A percentile compares a stretch with the other conserved stretches of the same genome.
Evolutionary conservation across 805 yeast genomes (phyloP).

Genomic region (Wickerhamomyces ciferrii): DNA sequence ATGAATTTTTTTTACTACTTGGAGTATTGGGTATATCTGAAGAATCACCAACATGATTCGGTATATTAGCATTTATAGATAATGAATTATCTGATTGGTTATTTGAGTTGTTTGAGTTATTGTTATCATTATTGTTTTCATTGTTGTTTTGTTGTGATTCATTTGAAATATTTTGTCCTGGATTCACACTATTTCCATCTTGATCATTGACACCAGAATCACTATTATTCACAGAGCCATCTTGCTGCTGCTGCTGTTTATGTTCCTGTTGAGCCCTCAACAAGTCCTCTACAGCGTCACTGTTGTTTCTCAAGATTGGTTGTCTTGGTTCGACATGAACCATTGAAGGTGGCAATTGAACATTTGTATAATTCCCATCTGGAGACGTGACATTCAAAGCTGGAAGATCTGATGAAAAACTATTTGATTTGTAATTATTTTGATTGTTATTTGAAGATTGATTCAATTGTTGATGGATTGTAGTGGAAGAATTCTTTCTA

Average conservation of each 20-base stretch:
- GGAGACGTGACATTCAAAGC: slow-evolving; percentile 18
- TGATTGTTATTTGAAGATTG: slow-evolving; percentile 4
- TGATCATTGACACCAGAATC: neutral
- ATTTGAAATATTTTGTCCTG: neutral
- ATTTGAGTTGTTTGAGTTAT: slow-evolving; percentile 2
- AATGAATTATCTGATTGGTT: slow-evolving; percentile 1
- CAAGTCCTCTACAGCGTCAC: slow-evolving; percentile 19
- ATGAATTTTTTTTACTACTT: slow-evolving; percentile 16
- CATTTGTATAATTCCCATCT: slow-evolving; percentile 22
- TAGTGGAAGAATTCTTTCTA: slow-evolving; percentile 18
- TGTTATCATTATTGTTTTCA: slow-evolving; percentile 2
- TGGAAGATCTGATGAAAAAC: slow-evolving; percentile 11
- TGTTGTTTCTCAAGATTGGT: slow-evolving; percentile 58
- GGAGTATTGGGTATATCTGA: slow-evolving; percentile 23
- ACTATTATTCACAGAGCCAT: neutral
- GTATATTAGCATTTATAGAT: slow-evolving; percentile 2
- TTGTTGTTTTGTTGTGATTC: neutral
- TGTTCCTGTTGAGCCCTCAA: slow-evolving; percentile 4
- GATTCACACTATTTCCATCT: neutral
- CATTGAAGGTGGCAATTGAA: slow-evolving; percentile 63
- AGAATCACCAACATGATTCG: slow-evolving; percentile 2
- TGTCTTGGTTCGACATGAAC: slow-evolving; percentile 64
- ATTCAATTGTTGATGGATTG: slow-evolving; percentile 7
- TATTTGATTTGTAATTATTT: neutral
- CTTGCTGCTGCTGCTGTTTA: neutral